Conservation (phyloP, 1,139 yeast species). For the Suhomyces coccinellae region DNA sequence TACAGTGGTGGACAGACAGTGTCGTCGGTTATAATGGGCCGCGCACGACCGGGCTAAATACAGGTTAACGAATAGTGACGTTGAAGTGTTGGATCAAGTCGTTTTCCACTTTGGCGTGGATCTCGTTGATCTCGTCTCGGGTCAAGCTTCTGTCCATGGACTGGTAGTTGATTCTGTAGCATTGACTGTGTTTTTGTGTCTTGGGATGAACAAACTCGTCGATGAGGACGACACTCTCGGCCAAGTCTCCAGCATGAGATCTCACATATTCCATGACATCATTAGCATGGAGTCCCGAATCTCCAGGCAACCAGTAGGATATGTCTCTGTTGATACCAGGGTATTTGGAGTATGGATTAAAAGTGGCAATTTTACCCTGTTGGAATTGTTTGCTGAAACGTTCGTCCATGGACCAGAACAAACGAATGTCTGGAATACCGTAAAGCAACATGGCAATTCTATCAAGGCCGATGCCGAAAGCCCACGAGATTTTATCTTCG, state of each 20-base stretch:
- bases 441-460: slow-evolving; percentile 93
- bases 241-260: slow-evolving; percentile 79
- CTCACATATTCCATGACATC: slow-evolving; percentile 95
- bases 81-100: slow-evolving; percentile 53
- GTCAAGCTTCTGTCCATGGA: slow-evolving; percentile 93
- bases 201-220: slow-evolving; percentile 89
- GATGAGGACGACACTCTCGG: slow-evolving; percentile 76
- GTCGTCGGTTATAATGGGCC: not conserved
- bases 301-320: slow-evolving; percentile 80
- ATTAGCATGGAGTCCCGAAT: slow-evolving; percentile 63
- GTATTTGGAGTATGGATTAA: slow-evolving; percentile 86
- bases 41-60: slow-evolving; percentile 4
- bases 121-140: slow-evolving; percentile 70
- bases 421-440: slow-evolving; percentile 91
- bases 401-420: slow-evolving; percentile 87
- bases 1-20: not conserved
- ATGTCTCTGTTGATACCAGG: slow-evolving; percentile 88
- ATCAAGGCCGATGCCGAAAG: slow-evolving; percentile 95
- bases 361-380: slow-evolving; percentile 64
- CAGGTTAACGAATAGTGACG: slow-evolving; percentile 59
- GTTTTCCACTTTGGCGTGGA: slow-evolving; percentile 64
- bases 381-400: slow-evolving; percentile 74
- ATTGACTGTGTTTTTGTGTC: slow-evolving; percentile 71
- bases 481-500: slow-evolving; percentile 81
- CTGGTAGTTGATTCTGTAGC: slow-evolving; percentile 89